These are phyloP conservation scores for Cyclanthera cordifolia DNA, from an alignment of 306 rosid species.

Conservation along the genomic window DNA sequence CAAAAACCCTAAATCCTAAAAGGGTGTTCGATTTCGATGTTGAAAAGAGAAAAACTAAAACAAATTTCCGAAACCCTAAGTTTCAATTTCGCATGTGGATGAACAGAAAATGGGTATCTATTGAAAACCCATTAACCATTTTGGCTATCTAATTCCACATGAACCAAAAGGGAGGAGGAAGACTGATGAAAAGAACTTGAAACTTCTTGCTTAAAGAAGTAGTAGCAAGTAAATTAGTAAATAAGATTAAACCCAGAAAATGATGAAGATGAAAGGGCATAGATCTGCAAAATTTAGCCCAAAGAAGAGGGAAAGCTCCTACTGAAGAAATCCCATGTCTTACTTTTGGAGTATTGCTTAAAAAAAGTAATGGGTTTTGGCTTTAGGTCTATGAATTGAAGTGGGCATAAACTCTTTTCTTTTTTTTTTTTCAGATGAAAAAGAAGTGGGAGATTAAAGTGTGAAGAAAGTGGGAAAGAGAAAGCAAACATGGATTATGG, in stretches of 20 bases:
- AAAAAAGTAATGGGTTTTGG: background rate
- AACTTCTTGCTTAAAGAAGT: background rate
- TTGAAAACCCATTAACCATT: slow-evolving; percentile 8
- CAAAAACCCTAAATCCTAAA: slow-evolving; percentile 1
- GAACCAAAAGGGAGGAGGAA: background rate
- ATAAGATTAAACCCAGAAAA: background rate
- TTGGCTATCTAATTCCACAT: background rate
- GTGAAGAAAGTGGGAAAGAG: background rate
- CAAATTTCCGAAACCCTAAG: background rate
- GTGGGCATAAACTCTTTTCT: background rate
- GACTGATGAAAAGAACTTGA: background rate
- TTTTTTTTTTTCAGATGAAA: background rate
- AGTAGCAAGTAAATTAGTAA: background rate
- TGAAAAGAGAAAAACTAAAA: background rate
- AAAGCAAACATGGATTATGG: background rate
- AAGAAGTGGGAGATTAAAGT: background rate
- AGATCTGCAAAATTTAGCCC: slow-evolving; percentile 9
- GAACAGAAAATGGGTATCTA: background rate
- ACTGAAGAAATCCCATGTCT: slow-evolving; percentile 2
- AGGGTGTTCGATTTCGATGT: background rate
- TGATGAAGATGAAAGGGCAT: background rate
- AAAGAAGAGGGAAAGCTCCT: background rate
- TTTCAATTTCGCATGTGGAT: background rate
- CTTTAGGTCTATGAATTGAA: background rate
- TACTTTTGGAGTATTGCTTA: background rate